These are phyloP conservation scores for Solanum sitiens DNA, from an alignment of 257 asterid genomes.

Conservation along the genomic window DNA sequence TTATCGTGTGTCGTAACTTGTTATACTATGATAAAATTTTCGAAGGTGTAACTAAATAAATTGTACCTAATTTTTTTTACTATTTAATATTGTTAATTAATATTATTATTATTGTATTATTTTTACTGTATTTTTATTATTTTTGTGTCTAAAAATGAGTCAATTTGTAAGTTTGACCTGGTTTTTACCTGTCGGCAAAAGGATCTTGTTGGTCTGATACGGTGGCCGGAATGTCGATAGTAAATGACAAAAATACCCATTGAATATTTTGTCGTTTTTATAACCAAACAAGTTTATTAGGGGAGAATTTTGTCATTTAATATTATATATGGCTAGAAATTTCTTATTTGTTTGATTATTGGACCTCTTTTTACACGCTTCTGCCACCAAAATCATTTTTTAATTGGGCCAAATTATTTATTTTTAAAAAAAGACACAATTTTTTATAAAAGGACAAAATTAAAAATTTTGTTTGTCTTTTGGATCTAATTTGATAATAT, in stretches of 20 bases:
- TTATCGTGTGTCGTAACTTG: background rate
- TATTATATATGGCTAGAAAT: background rate
- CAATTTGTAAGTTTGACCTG: conserved; percentile 35
- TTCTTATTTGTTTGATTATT: conserved; percentile 9
- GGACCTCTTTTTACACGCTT: conserved; percentile 25
- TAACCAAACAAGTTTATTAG: conserved; percentile 1
- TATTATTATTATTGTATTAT: background rate
- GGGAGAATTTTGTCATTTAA: conserved; percentile 1
- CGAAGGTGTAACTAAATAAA: background rate
- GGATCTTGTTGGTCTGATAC: conserved; percentile 36
- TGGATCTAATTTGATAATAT: conserved; percentile 12
- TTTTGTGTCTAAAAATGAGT: background rate
- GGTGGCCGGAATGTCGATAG: conserved; percentile 42
- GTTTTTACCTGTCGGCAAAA: conserved; percentile 37
- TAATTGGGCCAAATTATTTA: conserved; percentile 4
- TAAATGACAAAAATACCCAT: conserved; percentile 32
- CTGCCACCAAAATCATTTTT: conserved; percentile 40
- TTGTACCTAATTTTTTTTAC: background rate
- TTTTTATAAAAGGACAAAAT: conserved; percentile 28
- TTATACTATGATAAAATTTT: background rate
- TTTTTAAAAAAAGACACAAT: background rate
- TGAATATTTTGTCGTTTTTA: background rate
- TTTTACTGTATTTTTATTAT: background rate
- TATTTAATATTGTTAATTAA: background rate
- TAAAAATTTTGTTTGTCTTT: conserved; percentile 9